These are phyloP conservation scores for Corchorus capsularis DNA, from an alignment of 345 rosid species.

Conservation along the genomic window DNA sequence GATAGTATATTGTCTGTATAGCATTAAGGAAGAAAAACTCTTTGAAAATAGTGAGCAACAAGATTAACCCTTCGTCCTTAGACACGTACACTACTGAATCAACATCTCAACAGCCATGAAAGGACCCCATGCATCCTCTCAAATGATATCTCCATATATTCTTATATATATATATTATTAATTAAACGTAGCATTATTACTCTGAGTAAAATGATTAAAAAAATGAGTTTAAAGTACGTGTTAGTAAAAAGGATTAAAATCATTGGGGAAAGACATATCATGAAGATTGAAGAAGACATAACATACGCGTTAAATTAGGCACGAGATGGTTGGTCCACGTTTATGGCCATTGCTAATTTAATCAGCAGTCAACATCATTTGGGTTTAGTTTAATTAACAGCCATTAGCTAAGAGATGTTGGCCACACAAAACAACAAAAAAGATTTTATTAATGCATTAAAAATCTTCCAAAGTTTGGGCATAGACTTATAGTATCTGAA, in stretches of 20 bases:
- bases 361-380: not conserved
- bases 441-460: not conserved
- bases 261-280: not conserved
- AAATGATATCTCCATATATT: no score
- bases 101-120: no score
- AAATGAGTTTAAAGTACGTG: not conserved
- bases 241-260: constrained; percentile 7
- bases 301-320: constrained; percentile 31
- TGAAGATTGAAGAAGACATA: not conserved
- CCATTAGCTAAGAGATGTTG: not conserved
- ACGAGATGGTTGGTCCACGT: constrained; percentile 39
- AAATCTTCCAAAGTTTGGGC: not conserved
- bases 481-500: not conserved
- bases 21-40: no score
- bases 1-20: no score
- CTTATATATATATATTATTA: no score
- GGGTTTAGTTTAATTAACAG: not conserved
- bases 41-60: no score
- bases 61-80: no score
- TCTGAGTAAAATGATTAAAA: not conserved
- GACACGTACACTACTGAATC: no score
- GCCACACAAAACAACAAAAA: not conserved
- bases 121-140: no score
- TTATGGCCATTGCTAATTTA: not conserved
- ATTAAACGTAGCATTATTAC: no score